Conservation (phyloP, 164 flowering plant genomes). For the Umbilicus rupestris region DNA sequence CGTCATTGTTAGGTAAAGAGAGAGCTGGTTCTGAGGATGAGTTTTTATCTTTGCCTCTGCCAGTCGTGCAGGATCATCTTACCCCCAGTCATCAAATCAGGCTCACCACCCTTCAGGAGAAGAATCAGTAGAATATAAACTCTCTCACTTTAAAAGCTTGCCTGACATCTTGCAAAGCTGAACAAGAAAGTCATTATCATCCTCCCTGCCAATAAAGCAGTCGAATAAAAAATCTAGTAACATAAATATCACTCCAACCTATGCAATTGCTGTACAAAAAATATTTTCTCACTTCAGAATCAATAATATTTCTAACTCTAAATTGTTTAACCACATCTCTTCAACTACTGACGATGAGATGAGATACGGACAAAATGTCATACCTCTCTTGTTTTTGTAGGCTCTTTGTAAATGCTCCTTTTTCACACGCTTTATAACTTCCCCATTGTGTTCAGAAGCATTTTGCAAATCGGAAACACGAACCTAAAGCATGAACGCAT, state of each 20-base stretch:
- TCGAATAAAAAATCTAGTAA: not conserved
- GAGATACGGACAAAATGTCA: conserved; percentile 4
- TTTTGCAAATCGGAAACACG: conserved; percentile 89
- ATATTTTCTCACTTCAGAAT: not conserved
- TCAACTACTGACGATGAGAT: too few species aligned
- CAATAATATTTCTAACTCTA: not conserved
- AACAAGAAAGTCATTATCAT: conserved; percentile 77
- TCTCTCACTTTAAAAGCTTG: conserved; percentile 70
- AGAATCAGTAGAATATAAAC: not conserved
- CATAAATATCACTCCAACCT: too few species aligned
- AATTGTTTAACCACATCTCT: not conserved
- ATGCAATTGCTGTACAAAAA: too few species aligned
- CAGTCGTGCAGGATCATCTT: conserved; percentile 97
- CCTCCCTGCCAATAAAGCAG: conserved; percentile 50
- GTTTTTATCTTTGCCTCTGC: conserved; percentile 66
- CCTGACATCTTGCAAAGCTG: conserved; percentile 80
- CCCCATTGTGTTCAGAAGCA: conserved; percentile 95
- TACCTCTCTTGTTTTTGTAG: conserved; percentile 76
- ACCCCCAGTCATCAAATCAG: conserved; percentile 76
- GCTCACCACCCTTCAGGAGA: conserved; percentile 94
- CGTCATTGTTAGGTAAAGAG: conserved; percentile 18
- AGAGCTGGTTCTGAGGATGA: conserved; percentile 23
- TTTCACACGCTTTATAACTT: conserved; percentile 86
- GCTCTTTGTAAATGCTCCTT: conserved; percentile 80
- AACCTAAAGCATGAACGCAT: conserved; percentile 31